These are phyloP conservation scores for Heritiera fomes DNA, from an alignment of 345 rosid genomes.

Conservation along the genomic window DNA sequence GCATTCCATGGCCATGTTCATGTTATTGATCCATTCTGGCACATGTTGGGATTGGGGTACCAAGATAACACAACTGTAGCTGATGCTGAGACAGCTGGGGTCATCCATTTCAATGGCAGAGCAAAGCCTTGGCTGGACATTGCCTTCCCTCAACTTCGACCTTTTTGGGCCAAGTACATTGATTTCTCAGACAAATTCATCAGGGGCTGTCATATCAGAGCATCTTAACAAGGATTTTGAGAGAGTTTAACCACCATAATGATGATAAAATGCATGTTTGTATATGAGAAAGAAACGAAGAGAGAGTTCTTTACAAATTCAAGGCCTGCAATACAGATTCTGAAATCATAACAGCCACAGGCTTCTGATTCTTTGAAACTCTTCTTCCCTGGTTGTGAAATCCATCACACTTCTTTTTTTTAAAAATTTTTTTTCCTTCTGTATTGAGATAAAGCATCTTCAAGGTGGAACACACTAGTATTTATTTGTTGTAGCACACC, in stretches of 20 bases:
- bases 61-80: conserved; percentile 68
- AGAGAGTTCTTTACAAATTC: conserved; percentile 36
- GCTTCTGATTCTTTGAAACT: conserved; percentile 8
- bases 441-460: conserved; percentile 14
- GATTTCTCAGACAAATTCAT: conserved; percentile 88
- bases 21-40: conserved; percentile 92
- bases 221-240: conserved; percentile 42
- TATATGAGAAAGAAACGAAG: conserved; percentile 29
- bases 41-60: conserved; percentile 95
- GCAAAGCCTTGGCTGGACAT: conserved; percentile 99
- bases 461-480: conserved; percentile 9
- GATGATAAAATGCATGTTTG: conserved; percentile 29
- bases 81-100: conserved; percentile 77
- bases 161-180: conserved; percentile 80
- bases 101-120: conserved; percentile 91
- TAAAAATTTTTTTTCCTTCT: not conserved
- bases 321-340: conserved; percentile 26
- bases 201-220: conserved; percentile 75
- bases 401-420: not conserved
- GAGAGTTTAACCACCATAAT: conserved; percentile 1
- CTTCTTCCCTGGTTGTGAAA: not conserved
- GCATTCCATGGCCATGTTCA: conserved; percentile 90
- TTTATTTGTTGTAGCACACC: conserved; percentile 16
- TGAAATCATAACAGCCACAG: conserved; percentile 26
- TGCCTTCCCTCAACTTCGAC: conserved; percentile 79